Conservation (phyloP, 257 asterid species). For the Ocimum tenuiflorum region DNA sequence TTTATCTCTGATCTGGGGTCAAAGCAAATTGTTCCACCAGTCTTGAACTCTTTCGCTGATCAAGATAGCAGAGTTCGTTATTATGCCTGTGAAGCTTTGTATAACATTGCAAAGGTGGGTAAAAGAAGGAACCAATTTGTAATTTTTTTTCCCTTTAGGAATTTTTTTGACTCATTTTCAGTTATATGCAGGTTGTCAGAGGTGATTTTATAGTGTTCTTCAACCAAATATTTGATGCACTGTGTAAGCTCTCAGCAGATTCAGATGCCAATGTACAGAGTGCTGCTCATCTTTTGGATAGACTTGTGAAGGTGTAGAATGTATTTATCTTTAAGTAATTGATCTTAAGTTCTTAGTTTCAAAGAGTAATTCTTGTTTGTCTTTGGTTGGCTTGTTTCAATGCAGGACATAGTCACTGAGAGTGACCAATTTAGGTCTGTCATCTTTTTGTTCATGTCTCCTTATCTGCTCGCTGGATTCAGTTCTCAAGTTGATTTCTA, state of each 20-base stretch:
- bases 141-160: background rate
- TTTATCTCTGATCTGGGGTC: slow-evolving; percentile 20
- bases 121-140: background rate
- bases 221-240: slow-evolving; percentile 91
- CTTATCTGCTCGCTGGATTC: slow-evolving; percentile 3
- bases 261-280: slow-evolving; percentile 96
- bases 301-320: slow-evolving; percentile 79
- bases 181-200: slow-evolving; percentile 79
- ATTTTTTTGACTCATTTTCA: slow-evolving; percentile 23
- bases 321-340: background rate
- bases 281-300: slow-evolving; percentile 99
- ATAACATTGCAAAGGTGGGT: slow-evolving; percentile 95
- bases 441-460: slow-evolving; percentile 12
- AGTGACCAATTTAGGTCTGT: slow-evolving; percentile 97
- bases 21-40: slow-evolving; percentile 98
- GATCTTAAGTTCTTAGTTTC: background rate
- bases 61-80: slow-evolving; percentile 99
- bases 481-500: slow-evolving; percentile 14
- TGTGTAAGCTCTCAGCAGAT: slow-evolving; percentile 98
- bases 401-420: slow-evolving; percentile 98
- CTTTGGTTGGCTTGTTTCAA: slow-evolving; percentile 15
- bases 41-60: slow-evolving; percentile 74
- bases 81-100: slow-evolving; percentile 97
- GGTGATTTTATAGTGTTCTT: slow-evolving; percentile 97
- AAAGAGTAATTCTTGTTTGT: slow-evolving; percentile 13